phyloP scores from a whole-genome alignment of 2,329 filamentous ascomycete species.

The Anthostomella pinea region DNA sequence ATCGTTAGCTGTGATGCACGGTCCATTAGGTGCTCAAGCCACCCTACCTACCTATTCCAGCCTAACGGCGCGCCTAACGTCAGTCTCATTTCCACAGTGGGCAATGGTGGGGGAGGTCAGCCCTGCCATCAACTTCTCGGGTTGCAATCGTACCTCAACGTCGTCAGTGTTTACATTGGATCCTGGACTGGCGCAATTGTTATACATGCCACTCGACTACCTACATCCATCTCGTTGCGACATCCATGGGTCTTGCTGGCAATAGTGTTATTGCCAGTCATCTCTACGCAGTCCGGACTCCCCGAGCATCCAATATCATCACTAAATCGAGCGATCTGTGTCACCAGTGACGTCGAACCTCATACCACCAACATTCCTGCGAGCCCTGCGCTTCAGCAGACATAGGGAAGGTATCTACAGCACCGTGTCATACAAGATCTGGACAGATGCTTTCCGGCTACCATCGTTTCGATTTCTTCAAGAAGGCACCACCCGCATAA shows the following conservation, averaged over 20 bases:
- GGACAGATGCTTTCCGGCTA: too few relatives aligned
- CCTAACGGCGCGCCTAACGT: conserved; percentile 1
- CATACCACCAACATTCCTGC: too few relatives aligned
- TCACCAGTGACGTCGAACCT: conserved; percentile 1
- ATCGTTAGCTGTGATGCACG: neutral
- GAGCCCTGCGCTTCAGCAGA: too few relatives aligned
- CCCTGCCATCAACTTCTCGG: too few relatives aligned
- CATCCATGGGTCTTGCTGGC: neutral
- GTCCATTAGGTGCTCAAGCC: neutral
- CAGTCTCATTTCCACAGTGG: neutral
- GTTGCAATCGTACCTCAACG: too few relatives aligned
- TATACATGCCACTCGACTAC: too few relatives aligned
- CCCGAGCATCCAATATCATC: neutral
- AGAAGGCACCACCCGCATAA: too few relatives aligned
- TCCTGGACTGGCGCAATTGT: too few relatives aligned
- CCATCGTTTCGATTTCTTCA: too few relatives aligned
- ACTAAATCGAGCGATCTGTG: neutral
- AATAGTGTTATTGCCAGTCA: neutral
- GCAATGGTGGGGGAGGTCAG: neutral
- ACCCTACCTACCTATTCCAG: neutral
- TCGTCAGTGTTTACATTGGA: too few relatives aligned
- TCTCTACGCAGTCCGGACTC: neutral
- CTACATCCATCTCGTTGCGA: neutral
- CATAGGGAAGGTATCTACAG: too few relatives aligned
- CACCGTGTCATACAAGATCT: too few relatives aligned